Evolutionary conservation across 2,329 filamentous ascomycete species (phyloP).

Genomic region (Trichoderma atrobrunneum): DNA sequence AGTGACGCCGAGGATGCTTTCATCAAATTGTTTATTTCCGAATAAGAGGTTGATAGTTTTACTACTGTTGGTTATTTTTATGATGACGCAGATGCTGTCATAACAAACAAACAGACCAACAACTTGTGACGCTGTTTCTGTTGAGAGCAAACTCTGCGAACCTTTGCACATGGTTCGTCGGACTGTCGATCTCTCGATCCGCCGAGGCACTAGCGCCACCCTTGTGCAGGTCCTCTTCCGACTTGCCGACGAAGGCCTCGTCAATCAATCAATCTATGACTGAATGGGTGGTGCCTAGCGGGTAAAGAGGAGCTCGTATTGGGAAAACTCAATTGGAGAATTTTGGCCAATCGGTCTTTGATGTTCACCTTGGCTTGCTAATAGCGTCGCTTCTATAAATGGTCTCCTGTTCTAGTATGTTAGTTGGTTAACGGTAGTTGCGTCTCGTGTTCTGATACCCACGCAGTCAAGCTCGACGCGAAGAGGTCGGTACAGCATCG

Average conservation of each 20-base stretch:
- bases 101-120: neutral
- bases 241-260: neutral
- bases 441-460: neutral
- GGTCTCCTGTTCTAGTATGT: neutral
- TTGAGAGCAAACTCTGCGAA: neutral
- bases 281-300: neutral
- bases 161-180: neutral
- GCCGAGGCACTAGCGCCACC: neutral
- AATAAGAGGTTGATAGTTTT: neutral
- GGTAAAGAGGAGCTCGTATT: neutral
- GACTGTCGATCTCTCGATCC: neutral
- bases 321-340: neutral
- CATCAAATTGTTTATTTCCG: neutral
- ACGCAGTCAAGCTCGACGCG: neutral
- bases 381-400: neutral
- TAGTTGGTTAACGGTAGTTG: neutral
- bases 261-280: neutral
- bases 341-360: neutral
- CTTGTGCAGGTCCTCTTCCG: conserved; percentile 2
- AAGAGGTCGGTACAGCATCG: neutral
- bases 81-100: neutral
- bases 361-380: neutral
- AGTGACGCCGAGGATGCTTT: neutral
- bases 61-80: neutral
- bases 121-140: neutral